Base-by-base conservation (phyloP, 2,329 filamentous ascomycete genomes). In the Aspergillus niger region DNA sequence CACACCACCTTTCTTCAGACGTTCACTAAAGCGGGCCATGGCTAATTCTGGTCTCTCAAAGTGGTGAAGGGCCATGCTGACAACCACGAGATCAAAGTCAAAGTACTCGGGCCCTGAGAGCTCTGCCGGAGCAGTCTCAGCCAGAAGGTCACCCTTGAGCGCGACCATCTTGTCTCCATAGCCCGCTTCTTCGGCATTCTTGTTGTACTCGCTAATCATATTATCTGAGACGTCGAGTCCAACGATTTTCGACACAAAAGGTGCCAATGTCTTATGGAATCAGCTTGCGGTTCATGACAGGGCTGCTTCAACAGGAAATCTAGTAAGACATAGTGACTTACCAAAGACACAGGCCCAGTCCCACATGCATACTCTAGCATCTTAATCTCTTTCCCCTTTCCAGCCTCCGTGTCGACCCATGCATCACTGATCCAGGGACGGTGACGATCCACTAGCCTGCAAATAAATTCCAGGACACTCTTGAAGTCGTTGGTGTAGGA, bases 301-400 rank as follows among this genome's bases (percentile, higher is more conserved):
- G 22, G 43, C 8, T 26, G 2, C 58, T 26, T 43, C 26, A 10
- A 55, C 8, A 22, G n/a, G 28, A 13, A n/a, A 2, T 8, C 10
- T 5, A 8, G 2, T 6, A 47, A 8, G n/a, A 28, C 26, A 53
- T 6, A 59, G 20, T 28, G 20, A 76, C 81, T 66, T 71, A 89
- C 88, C 73, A 83, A 81, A 11, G 88, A 89, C 63, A 91, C 80
- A 57, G 85, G 75, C 2, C 89, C 89, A 5, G 88, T 88, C 8
- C 90, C 90, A 70, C 90, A 92, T 15, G 90, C 90, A 74, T 92
- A 93, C 72, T 93, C 90, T 2, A 92, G 79, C 20, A 91, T 75
- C 49, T 83, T 82, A 44, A 86, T 59, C 32, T 68, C 65, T 26
- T 70, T 68, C 17, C 65, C 69, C 22, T 69, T 69, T n/a, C 65